phyloP scores from a whole-genome alignment of 495 filamentous ascomycete species.

The Penicillium paradoxum region DNA sequence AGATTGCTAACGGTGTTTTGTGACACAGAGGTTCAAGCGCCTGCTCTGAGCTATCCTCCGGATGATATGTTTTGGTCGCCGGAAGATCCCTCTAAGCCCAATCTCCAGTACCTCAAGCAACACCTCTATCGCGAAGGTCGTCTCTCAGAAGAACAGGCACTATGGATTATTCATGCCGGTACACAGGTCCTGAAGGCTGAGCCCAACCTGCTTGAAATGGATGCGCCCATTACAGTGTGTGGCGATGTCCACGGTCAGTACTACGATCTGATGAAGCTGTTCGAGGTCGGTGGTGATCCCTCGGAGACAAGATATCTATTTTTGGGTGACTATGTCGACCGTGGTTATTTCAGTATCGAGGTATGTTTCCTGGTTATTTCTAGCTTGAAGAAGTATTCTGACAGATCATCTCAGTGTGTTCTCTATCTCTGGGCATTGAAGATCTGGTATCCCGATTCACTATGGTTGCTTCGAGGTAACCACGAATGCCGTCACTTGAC shows the following conservation, averaged over 20 bases:
- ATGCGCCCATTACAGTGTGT: slow-evolving; percentile 98
- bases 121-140: slow-evolving; percentile 97
- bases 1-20: slow-evolving; percentile 14
- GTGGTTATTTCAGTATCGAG: slow-evolving; percentile 98
- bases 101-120: slow-evolving; percentile 91
- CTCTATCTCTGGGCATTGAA: slow-evolving; percentile 96
- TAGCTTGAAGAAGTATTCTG: neutral
- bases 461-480: slow-evolving; percentile 95
- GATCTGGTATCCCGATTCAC: slow-evolving; percentile 97
- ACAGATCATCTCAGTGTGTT: slow-evolving; percentile 61
- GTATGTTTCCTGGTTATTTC: slow-evolving; percentile 30
- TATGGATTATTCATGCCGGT: slow-evolving; percentile 87
- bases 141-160: slow-evolving; percentile 91
- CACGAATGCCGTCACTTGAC: slow-evolving; percentile 98
- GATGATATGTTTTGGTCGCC: slow-evolving; percentile 77
- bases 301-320: slow-evolving; percentile 95
- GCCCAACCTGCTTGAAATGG: slow-evolving; percentile 97
- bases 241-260: slow-evolving; percentile 98
- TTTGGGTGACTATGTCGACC: slow-evolving; percentile 94
- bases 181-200: slow-evolving; percentile 78
- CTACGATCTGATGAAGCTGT: slow-evolving; percentile 98
- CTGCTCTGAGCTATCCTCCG: slow-evolving; percentile 82
- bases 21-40: slow-evolving; percentile 83
- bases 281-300: slow-evolving; percentile 96
- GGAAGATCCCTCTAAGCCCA: slow-evolving; percentile 79